Conservation (phyloP, 2,329 filamentous ascomycete species). For the Aspergillus oerlinghausenensis region DNA sequence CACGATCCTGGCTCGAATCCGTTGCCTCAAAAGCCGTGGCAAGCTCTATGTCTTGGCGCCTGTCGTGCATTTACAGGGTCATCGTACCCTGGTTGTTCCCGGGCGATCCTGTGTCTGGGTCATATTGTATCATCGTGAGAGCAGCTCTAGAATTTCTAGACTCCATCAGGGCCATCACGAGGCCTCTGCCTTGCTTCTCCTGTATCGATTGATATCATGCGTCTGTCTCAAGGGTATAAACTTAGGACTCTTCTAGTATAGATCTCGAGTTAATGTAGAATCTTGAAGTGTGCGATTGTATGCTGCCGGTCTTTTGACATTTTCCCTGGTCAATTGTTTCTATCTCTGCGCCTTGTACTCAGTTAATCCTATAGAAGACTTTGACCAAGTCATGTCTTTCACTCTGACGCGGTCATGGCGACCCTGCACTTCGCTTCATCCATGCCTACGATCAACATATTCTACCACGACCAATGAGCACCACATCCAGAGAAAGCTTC, state of each 20-base stretch:
- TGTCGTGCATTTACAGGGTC: slow-evolving; percentile 8
- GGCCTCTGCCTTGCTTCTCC: slow-evolving; percentile 7
- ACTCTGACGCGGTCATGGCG: slow-evolving; percentile 11
- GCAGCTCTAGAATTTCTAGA: slow-evolving; percentile 16
- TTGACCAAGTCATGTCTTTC: slow-evolving; percentile 12
- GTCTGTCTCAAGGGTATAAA: neutral
- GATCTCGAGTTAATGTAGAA: neutral
- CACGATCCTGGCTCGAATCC: slow-evolving; percentile 6
- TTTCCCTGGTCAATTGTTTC: neutral
- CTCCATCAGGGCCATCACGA: slow-evolving; percentile 21
- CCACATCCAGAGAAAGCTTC: slow-evolving; percentile 30
- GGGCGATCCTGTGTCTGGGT: slow-evolving; percentile 15
- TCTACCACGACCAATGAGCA: slow-evolving; percentile 20
- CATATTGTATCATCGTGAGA: slow-evolving; percentile 24
- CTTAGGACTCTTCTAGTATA: neutral
- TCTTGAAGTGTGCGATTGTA: neutral
- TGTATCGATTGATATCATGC: neutral
- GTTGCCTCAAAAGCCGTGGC: slow-evolving; percentile 8
- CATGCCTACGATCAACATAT: slow-evolving; percentile 12
- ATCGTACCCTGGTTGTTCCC: slow-evolving; percentile 22
- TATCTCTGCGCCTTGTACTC: neutral
- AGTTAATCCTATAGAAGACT: slow-evolving; percentile 3
- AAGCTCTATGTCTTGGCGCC: slow-evolving; percentile 9
- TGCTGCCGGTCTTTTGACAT: neutral
- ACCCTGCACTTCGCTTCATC: slow-evolving; percentile 4